Conservation (phyloP, 768 basidiomycete species). For the Serendipita vermifera region DNA sequence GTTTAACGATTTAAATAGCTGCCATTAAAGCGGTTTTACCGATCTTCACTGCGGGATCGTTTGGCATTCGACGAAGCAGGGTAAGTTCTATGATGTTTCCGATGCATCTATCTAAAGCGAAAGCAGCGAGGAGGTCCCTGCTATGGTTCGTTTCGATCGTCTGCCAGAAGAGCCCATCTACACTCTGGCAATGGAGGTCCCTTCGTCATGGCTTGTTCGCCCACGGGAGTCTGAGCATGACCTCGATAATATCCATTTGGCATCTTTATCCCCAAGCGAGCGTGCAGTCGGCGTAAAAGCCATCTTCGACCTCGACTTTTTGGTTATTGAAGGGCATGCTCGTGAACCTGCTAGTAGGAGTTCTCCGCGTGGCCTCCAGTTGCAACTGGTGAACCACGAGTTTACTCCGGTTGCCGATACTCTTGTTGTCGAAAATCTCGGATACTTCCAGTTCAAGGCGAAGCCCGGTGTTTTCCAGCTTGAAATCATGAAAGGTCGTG, state of each 20-base stretch:
- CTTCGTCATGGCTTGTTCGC: constrained; percentile 83
- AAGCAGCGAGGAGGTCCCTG: constrained; percentile 42
- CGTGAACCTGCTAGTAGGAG: constrained; percentile 50
- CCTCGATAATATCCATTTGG: constrained; percentile 88
- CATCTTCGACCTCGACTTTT: constrained; percentile 75
- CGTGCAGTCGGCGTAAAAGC: constrained; percentile 47
- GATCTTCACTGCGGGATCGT: constrained; percentile 48
- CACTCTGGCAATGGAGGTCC: constrained; percentile 87
- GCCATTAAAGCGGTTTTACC: constrained; percentile 87
- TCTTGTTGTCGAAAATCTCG: constrained; percentile 84
- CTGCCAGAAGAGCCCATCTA: constrained; percentile 82
- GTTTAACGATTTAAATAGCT: constrained; percentile 35
- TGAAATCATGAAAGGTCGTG: constrained; percentile 70
- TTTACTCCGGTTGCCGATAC: constrained; percentile 60
- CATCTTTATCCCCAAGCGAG: constrained; percentile 45
- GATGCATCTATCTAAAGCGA: neutral
- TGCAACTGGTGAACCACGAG: constrained; percentile 51
- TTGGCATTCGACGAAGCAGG: constrained; percentile 56
- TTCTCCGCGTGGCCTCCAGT: constrained; percentile 82
- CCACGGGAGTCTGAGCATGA: constrained; percentile 83
- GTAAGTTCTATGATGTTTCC: constrained; percentile 30
- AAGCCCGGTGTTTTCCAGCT: constrained; percentile 79
- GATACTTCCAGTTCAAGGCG: constrained; percentile 92
- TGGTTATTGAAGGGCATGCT: constrained; percentile 91
- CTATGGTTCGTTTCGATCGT: constrained; percentile 49